Conservation (phyloP, 805 yeast species). For the Brettanomyces bruxellensis region DNA sequence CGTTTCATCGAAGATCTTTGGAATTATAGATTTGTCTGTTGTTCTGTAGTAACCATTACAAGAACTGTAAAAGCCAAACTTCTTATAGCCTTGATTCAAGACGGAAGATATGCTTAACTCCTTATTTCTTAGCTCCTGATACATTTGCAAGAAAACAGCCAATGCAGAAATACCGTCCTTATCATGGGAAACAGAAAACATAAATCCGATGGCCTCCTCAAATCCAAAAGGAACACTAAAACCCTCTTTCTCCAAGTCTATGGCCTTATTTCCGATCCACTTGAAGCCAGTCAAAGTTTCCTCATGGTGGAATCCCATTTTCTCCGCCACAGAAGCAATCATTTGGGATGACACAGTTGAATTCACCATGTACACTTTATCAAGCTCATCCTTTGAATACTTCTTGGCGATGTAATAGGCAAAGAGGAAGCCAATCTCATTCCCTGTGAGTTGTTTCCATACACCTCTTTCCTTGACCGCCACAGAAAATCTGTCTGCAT, state of each 20-base stretch:
- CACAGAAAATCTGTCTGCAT: slow-evolving; percentile 87
- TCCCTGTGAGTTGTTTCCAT: slow-evolving; percentile 85
- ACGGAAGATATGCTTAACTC: slow-evolving; percentile 36
- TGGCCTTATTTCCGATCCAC: slow-evolving; percentile 92
- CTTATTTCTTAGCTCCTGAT: slow-evolving; percentile 35
- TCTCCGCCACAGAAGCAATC: slow-evolving; percentile 57
- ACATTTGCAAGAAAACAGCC: slow-evolving; percentile 63
- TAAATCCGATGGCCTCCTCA: slow-evolving; percentile 94
- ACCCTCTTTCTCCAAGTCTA: slow-evolving; percentile 57
- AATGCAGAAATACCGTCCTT: slow-evolving; percentile 90
- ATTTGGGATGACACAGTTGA: slow-evolving; percentile 92
- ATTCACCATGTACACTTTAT: slow-evolving; percentile 51
- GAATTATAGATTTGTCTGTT: slow-evolving; percentile 42
- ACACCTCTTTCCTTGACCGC: slow-evolving; percentile 46
- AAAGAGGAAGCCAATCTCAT: slow-evolving; percentile 81
- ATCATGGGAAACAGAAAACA: slow-evolving; percentile 79
- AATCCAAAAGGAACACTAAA: slow-evolving; percentile 75
- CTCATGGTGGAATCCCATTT: slow-evolving; percentile 48
- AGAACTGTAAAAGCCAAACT: slow-evolving; percentile 77
- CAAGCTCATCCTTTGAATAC: slow-evolving; percentile 12
- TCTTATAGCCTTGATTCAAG: slow-evolving; percentile 47
- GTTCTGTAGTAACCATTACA: slow-evolving; percentile 80
- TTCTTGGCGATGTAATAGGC: slow-evolving; percentile 49
- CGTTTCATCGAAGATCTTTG: slow-evolving; percentile 39
- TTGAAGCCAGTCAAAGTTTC: slow-evolving; percentile 95